Percentiles rank a stretch among this genome's conserved stretches.
Evolutionary conservation across 176 grass and related monocot species (phyloP).

Genomic region (Oryza glumipatula): DNA sequence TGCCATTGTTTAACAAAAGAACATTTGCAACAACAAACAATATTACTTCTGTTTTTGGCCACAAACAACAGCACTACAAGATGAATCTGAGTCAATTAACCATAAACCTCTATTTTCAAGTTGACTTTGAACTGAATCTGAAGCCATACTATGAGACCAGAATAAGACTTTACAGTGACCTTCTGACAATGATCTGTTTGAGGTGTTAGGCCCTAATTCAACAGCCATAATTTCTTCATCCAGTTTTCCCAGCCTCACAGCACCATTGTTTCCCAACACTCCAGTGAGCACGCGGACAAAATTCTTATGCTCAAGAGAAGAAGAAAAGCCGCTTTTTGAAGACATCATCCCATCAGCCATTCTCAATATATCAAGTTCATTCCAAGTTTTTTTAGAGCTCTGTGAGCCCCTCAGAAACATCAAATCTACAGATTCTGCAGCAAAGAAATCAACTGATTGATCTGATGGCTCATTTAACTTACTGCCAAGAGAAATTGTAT

Average conservation of each 20-base stretch:
- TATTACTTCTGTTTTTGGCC: slow-evolving; percentile 33
- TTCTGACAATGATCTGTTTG: slow-evolving; percentile 36
- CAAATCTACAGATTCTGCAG: slow-evolving; percentile 54
- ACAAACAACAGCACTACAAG: slow-evolving; percentile 89
- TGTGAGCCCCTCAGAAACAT: slow-evolving; percentile 71
- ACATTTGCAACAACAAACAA: slow-evolving; percentile 19
- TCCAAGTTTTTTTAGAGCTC: slow-evolving; percentile 63
- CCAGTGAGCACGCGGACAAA: slow-evolving; percentile 49
- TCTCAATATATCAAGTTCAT: slow-evolving; percentile 51
- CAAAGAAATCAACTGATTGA: slow-evolving; percentile 65
- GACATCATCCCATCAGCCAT: slow-evolving; percentile 38
- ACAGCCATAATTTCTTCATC: slow-evolving; percentile 40
- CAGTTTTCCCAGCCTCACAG: slow-evolving; percentile 57
- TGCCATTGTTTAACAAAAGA: slow-evolving; percentile 25
- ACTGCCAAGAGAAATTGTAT: slow-evolving; percentile 68
- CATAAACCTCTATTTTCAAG: slow-evolving; percentile 67
- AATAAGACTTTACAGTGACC: slow-evolving; percentile 59
- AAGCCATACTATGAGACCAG: slow-evolving; percentile 47
- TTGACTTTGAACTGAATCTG: slow-evolving; percentile 63
- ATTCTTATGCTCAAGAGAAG: slow-evolving; percentile 32
- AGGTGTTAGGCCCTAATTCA: slow-evolving; percentile 50
- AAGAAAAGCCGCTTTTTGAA: slow-evolving; percentile 31
- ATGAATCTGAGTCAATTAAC: slow-evolving; percentile 78
- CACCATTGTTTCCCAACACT: slow-evolving; percentile 46
- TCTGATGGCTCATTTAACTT: slow-evolving; percentile 53